Conservation (phyloP, 345 rosid species). For the Eucalyptus camaldulensis region DNA sequence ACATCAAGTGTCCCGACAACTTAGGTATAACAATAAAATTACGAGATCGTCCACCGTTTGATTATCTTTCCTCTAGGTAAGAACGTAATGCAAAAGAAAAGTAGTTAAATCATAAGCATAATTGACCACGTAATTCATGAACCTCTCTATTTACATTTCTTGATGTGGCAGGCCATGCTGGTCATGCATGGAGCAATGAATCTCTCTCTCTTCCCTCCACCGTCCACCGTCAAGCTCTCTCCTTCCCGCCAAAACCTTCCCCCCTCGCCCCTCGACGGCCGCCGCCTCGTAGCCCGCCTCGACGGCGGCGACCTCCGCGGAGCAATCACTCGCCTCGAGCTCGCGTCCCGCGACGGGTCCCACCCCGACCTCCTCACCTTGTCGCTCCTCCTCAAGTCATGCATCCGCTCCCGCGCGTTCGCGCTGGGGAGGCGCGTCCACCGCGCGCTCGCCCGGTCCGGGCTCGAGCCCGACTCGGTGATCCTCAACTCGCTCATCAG, state of each 20-base stretch:
- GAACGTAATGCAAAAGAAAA: no score
- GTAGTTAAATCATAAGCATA: no score
- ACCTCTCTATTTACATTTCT: not conserved
- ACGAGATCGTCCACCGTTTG: not conserved
- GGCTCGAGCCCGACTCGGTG: conserved; percentile 37
- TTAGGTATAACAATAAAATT: not conserved
- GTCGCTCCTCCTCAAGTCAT: not conserved
- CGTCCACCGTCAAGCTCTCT: not conserved
- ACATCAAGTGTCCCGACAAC: not conserved
- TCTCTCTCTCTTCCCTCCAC: not conserved
- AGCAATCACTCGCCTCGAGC: not conserved
- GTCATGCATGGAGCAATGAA: not conserved
- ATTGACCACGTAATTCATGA: no score
- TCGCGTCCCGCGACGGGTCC: not conserved
- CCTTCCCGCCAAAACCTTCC: not conserved
- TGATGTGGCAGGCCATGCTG: not conserved
- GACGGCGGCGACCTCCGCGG: not conserved
- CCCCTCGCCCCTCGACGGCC: not conserved
- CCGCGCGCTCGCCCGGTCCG: conserved; percentile 13
- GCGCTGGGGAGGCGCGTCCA: conserved; percentile 49
- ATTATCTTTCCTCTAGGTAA: no score
- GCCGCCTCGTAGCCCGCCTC: not conserved
- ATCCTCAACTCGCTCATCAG: conserved; percentile 3
- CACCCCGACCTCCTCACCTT: not conserved
- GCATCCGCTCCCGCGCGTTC: conserved; percentile 18